Evolutionary conservation across 2,329 filamentous ascomycete genomes (phyloP).

Genomic region (Penicillium sp.): DNA sequence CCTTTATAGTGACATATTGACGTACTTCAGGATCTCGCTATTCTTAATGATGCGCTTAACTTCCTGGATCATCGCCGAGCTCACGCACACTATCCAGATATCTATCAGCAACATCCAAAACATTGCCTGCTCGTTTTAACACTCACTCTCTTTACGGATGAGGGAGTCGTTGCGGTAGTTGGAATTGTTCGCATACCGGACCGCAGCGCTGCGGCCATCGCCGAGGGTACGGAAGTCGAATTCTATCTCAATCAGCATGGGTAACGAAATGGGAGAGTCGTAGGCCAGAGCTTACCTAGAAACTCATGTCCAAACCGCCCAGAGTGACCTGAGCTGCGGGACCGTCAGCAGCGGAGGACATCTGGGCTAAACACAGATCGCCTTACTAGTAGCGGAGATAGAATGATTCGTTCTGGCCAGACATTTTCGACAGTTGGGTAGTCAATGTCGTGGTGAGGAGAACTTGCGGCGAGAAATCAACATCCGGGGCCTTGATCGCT

Average conservation of each 20-base stretch:
- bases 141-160: constrained; percentile 98
- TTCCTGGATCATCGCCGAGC: constrained; percentile 84
- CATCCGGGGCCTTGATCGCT: constrained; percentile 19
- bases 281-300: constrained; percentile 66
- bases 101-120: constrained; percentile 25
- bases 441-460: constrained; percentile 8
- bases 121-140: constrained; percentile 10
- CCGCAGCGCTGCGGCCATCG: constrained; percentile 90
- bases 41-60: constrained; percentile 97
- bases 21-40: constrained; percentile 95
- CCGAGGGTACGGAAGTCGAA: constrained; percentile 94
- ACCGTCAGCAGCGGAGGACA: constrained; percentile 48
- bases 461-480: constrained; percentile 19
- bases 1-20: background rate
- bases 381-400: constrained; percentile 97
- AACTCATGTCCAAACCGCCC: constrained; percentile 98
- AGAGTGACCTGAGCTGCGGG: constrained; percentile 86
- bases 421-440: constrained; percentile 54
- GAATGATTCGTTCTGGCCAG: constrained; percentile 78
- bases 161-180: constrained; percentile 99
- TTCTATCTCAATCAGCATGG: constrained; percentile 61
- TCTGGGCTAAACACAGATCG: constrained; percentile 34
- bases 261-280: constrained; percentile 20
- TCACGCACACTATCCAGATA: constrained; percentile 80
- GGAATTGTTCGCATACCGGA: constrained; percentile 98